Percentiles rank a stretch among this genome's conserved stretches.
Evolutionary conservation across 495 filamentous ascomycete genomes (phyloP).

Genomic region (Aspergillus sclerotiicarbonarius): DNA sequence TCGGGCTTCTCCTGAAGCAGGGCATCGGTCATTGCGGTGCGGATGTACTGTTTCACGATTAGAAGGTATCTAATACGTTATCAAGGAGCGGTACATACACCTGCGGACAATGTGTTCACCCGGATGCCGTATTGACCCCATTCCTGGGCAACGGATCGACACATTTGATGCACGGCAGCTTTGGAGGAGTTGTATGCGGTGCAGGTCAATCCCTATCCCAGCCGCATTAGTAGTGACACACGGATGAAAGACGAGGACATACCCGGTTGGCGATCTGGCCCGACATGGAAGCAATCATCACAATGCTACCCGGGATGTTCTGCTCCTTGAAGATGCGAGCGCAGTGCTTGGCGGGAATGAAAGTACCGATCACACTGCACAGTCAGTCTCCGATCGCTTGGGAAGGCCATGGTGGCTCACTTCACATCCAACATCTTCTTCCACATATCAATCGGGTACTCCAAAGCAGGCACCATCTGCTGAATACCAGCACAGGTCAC

Average conservation of each 20-base stretch:
- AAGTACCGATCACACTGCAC: constrained; percentile 58
- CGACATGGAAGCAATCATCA: constrained; percentile 75
- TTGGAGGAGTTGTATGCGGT: constrained; percentile 68
- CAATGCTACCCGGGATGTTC: constrained; percentile 56
- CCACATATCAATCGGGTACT: constrained; percentile 60
- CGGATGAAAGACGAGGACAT: constrained; percentile 8
- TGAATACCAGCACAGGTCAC: constrained; percentile 86
- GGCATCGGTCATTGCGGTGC: constrained; percentile 34
- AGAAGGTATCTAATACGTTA: constrained; percentile 36
- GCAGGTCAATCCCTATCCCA: constrained; percentile 53
- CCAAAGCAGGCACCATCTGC: constrained; percentile 57
- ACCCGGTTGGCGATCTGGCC: constrained; percentile 69
- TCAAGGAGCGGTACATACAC: constrained; percentile 52
- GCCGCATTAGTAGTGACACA: neutral
- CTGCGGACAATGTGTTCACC: constrained; percentile 41
- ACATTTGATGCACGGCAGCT: constrained; percentile 62
- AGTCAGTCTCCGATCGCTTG: neutral
- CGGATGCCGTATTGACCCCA: constrained; percentile 48
- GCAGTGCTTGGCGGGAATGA: constrained; percentile 70
- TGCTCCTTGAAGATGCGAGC: constrained; percentile 64
- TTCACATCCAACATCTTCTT: constrained; percentile 69
- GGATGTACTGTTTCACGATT: constrained; percentile 35
- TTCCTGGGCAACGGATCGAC: constrained; percentile 61
- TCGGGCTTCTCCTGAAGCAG: constrained; percentile 58
- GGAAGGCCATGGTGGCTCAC: constrained; percentile 12